These are phyloP conservation scores for Mucuna pruriens DNA, from an alignment of 306 rosid genomes.

Conservation along the genomic window DNA sequence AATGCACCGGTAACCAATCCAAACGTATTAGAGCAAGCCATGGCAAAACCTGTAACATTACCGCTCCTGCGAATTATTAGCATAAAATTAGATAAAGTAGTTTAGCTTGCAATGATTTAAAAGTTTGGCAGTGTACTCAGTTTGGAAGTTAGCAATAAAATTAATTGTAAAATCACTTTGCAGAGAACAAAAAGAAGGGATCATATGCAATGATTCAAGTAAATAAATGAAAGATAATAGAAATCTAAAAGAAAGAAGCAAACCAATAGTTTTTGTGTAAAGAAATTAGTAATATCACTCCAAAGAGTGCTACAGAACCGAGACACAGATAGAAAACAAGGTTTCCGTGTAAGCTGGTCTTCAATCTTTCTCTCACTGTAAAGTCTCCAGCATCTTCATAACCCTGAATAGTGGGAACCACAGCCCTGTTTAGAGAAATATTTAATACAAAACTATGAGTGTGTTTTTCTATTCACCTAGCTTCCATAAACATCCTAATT, in stretches of 20 bases:
- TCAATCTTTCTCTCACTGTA: conserved; percentile 76
- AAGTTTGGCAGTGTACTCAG: not conserved
- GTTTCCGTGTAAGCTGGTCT: conserved; percentile 83
- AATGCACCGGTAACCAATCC: conserved; percentile 98
- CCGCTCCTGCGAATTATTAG: conserved; percentile 60
- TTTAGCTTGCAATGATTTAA: not conserved
- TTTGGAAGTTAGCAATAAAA: not conserved
- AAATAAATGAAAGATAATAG: conserved; percentile 8
- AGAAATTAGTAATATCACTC: conserved; percentile 67
- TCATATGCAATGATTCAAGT: conserved; percentile 12
- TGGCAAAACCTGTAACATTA: conserved; percentile 77
- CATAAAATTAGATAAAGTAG: not conserved
- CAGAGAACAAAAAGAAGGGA: not conserved
- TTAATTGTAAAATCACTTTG: not conserved
- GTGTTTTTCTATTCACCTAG: conserved; percentile 42
- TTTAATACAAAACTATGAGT: conserved; percentile 57
- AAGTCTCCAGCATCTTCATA: conserved; percentile 99
- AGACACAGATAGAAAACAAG: conserved; percentile 73
- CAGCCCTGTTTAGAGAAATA: conserved; percentile 86
- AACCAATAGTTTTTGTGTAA: conserved; percentile 65
- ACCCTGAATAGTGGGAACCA: conserved; percentile 98
- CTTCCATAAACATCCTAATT: conserved; percentile 34
- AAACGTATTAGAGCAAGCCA: conserved; percentile 98
- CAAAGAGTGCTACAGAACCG: conserved; percentile 71
- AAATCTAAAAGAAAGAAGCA: conserved; percentile 41